Percentiles rank a stretch among this genome's conserved stretches.
phyloP scores from a whole-genome alignment of 345 rosid species.

The Aurinia saxatilis region DNA sequence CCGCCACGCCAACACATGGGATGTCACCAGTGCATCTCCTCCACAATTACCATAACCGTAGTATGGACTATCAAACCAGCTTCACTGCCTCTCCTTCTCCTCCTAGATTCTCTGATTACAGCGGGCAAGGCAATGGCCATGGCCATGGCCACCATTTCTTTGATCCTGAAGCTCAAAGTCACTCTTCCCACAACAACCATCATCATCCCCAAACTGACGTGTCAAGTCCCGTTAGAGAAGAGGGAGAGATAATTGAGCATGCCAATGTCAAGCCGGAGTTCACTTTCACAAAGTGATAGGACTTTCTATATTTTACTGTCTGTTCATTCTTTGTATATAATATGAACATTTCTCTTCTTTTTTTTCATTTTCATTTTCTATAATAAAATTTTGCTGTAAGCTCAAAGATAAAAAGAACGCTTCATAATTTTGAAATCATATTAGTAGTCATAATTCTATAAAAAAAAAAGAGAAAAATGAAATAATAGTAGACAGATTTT shows the following conservation, averaged over 20 bases:
- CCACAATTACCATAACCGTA: constrained; percentile 38
- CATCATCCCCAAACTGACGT: constrained; percentile 15
- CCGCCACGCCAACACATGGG: constrained; percentile 58
- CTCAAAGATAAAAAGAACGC: neutral
- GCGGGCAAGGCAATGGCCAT: constrained; percentile 31
- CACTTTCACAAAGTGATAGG: constrained; percentile 29
- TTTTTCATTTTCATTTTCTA: no score
- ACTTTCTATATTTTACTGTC: neutral
- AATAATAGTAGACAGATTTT: neutral
- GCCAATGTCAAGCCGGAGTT: constrained; percentile 31
- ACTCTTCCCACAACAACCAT: constrained; percentile 11
- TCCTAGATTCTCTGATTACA: constrained; percentile 27
- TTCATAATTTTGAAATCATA: neutral
- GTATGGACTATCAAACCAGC: constrained; percentile 32
- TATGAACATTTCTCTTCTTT: neutral
- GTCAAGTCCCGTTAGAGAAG: constrained; percentile 21
- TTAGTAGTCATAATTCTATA: neutral
- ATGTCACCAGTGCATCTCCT: constrained; percentile 86
- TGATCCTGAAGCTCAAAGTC: constrained; percentile 26
- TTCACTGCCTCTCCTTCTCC: constrained; percentile 40
- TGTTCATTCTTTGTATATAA: constrained; percentile 23
- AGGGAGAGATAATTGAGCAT: constrained; percentile 20
- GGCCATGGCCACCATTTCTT: constrained; percentile 33
- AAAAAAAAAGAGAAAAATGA: no score
- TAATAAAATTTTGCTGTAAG: neutral